A percentile compares a stretch with the other conserved stretches of the same genome.
Conservation (phyloP, 129 eudicot species). For the Ambrosia artemisiifolia region DNA sequence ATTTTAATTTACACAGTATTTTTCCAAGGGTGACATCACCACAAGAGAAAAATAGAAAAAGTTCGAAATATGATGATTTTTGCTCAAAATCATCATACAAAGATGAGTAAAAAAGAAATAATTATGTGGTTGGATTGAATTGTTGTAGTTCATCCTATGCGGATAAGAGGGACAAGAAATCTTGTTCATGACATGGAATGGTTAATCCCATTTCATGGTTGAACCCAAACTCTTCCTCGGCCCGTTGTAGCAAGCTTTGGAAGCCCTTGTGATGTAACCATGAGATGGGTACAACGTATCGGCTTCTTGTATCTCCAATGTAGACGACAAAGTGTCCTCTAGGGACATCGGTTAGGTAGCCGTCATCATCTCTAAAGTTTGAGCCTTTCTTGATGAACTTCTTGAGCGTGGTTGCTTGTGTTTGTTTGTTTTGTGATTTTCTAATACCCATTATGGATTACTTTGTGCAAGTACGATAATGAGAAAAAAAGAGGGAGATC, state of each 20-base stretch:
- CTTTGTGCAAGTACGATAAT: not conserved
- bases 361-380: slow-evolving; percentile 35
- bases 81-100: not conserved
- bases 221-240: slow-evolving; percentile 75
- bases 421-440: slow-evolving; percentile 41
- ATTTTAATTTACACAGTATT: slow-evolving; percentile 11
- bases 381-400: slow-evolving; percentile 48
- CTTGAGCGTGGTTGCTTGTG: slow-evolving; percentile 41
- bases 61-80: not conserved
- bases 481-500: not conserved
- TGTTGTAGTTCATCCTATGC: slow-evolving; percentile 25
- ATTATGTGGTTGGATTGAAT: not conserved
- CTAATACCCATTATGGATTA: slow-evolving; percentile 36
- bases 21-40: slow-evolving; percentile 10
- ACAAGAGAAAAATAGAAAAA: slow-evolving; percentile 10
- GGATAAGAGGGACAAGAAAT: slow-evolving; percentile 48
- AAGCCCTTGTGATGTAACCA: slow-evolving; percentile 48
- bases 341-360: slow-evolving; percentile 52
- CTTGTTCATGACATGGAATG: slow-evolving; percentile 62
- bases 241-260: slow-evolving; percentile 43
- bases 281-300: slow-evolving; percentile 54
- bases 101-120: not conserved
- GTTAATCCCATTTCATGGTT: slow-evolving; percentile 64
- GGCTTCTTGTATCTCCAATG: slow-evolving; percentile 57
- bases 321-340: slow-evolving; percentile 73